Evolutionary conservation across 176 grass and related monocot genomes (phyloP), one percentile per base, ranked within the genome.

Genomic region (Oryza glumipatula): DNA sequence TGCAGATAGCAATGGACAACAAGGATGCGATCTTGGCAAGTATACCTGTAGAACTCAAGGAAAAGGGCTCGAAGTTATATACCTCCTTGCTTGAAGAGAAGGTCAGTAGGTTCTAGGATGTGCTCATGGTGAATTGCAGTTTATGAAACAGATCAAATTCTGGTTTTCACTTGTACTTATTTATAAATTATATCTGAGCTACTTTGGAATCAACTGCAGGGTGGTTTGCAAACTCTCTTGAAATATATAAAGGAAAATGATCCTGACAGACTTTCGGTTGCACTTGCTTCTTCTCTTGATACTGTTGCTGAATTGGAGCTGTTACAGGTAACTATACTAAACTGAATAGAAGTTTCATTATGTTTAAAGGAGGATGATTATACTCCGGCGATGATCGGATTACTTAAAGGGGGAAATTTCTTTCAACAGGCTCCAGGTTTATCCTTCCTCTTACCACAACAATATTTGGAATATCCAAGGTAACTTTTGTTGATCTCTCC

Each of bases 401-500:
- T 17, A 60, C 72, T 77, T 82, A 73, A 46, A 67, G 39, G 7
- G 30, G 13, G 63, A 41, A 49, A 7, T 65, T 65, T 24, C 69
- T 82, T 83, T 86, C 78, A 76, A 83, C 86, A 95, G 93, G 89
- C 93, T 83, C 93, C 93, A 76, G 91, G 93, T 5, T 92, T 98
- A 75, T 98, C 96, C 15, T 98, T 98, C 84, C 85, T 98, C 68
- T 86, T 95, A 76, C 93, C 96, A 41, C 81, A 92, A 44, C 96
- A 95, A 81, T 95, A 98, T 71, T 58, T 87, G 39, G 85, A 95
- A 44, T 98, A 94, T 46, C 96, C 93, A 87, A 98, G 96, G 96
- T 98, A 77, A 92, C 33, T 86, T 33, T 38, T 76, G 26, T 69
- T 78, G 21, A 71, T 67, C 23, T 60, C 38, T 67, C 44, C 19